Conservation (phyloP, 1,284 basidiomycete genomes). For the Cryptococcus maquisensis region DNA sequence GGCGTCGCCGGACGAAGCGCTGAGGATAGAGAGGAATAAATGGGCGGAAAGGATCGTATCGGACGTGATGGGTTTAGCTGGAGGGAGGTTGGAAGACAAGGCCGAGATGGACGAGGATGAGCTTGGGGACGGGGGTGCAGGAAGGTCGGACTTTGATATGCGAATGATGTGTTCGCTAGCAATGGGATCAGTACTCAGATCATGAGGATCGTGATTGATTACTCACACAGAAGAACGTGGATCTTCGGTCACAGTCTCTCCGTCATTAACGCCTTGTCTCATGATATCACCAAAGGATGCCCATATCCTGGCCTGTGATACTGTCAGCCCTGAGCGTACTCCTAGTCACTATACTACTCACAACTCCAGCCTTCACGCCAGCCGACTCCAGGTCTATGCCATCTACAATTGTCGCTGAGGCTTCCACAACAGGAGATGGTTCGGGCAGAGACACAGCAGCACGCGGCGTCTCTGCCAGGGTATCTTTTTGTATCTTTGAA, state of each 20-base stretch:
- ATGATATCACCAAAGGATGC: slow-evolving; percentile 30
- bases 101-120: slow-evolving; percentile 20
- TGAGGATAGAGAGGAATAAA: slow-evolving; percentile 33
- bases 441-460: not conserved
- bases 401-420: slow-evolving; percentile 4
- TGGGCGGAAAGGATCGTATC: slow-evolving; percentile 37
- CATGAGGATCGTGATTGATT: not conserved
- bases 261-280: slow-evolving; percentile 24
- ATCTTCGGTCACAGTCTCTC: slow-evolving; percentile 6
- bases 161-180: slow-evolving; percentile 28
- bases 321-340: not conserved
- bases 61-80: slow-evolving; percentile 26
- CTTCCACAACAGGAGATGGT: too few species aligned
- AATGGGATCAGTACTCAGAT: not conserved
- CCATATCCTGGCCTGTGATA: slow-evolving; percentile 35
- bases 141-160: slow-evolving; percentile 29
- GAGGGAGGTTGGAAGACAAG: not conserved
- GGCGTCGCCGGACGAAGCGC: slow-evolving; percentile 4
- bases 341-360: slow-evolving; percentile 18
- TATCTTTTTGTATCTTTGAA: too few species aligned
- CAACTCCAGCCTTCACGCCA: slow-evolving; percentile 24
- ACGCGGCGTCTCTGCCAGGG: not conserved
- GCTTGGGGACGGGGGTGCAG: slow-evolving; percentile 32
- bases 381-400: slow-evolving; percentile 20
- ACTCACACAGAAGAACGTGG: slow-evolving; percentile 32